Base-by-base conservation (phyloP, 169 alveolate species). In the Plasmodium vivax region DNA sequence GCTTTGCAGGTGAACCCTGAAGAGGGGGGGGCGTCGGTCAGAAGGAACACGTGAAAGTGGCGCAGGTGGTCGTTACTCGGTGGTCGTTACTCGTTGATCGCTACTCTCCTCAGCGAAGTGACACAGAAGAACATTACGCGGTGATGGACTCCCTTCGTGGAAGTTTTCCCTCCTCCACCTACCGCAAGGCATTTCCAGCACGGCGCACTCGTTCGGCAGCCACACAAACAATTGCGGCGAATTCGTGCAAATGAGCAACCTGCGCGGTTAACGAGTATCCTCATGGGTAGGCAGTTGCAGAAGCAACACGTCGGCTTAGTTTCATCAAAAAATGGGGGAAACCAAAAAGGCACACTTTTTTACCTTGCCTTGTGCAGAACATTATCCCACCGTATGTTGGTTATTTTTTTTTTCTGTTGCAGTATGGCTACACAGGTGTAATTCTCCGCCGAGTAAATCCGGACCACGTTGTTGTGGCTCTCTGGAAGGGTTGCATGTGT, bases 201-300 rank as follows among this genome's bases (percentile, higher is more conserved):
- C 47, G 23, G 77, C 27, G 80, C 93, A 73, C 58, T 74, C 93
- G 80, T 73, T 23, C 32, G 93, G 93, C 34, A 74, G 45, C 93
- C 93, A 85, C 80, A 85, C 84, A 85, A 85, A 85, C 45, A 85
- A 85, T 23, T 73, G 62, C 9, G 85, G 68, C 0, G 93, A 45
- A 74, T 45, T 47, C 79, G 93, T 85, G 19, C 85, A 73, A 23
- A 85, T 85, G 77, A 85, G 80, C 75, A 85, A 83, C 80, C 93
- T 85, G 84, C 32, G 73, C 10, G 34, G 23, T 82, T 82, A 82
- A 82, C 77, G 36, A 23, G 4, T 68, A 68, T 68, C 36, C 36
- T 27, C 36, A 68, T 68, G 77, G 58, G 58, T 47, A 12, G 58
- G 27, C 62, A 51, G 8, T 51, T 51, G 1, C 12, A 51, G 62